Evolutionary conservation across 805 yeast genomes (phyloP), one percentile per base, ranked within the genome.

Genomic region (Maudiozyma bulderi): DNA sequence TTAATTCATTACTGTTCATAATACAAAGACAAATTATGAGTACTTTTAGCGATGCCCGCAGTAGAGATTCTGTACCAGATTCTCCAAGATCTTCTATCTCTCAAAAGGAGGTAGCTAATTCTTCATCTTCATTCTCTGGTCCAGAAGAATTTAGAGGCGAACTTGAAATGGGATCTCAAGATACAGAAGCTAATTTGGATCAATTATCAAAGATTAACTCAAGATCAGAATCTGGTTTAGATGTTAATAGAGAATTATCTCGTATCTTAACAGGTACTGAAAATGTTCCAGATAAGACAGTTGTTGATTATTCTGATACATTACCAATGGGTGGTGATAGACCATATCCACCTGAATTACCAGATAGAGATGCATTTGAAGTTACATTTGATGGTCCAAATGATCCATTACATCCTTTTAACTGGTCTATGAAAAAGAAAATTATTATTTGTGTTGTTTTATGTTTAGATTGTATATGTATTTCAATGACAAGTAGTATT

Each of bases 401-500:
- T 44, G 96, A 89, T 61, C 95, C 95, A 1, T 50, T 67, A 8
- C 87, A 82, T 62, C 95, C 96, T 0, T 82, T 81, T 60, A 88
- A 89, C 61, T 87, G 90, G 91, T 63, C 83, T 0, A 11, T 69
- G 39, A 57, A 48, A 40, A 72, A 67, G 50, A 84, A 81, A 58
- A n/a, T 72, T 1, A 43, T 62, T 8, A 65, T 72, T n/a, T 73
- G 81, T 60, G 40, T 61, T 0, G 56, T 71, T 8, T 65, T 81
- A 42, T 81, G 81, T n/a, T 60, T 67, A 15, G 50, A 55, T 49
- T 78, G 86, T 33, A 64, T 77, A 44, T 59, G 69, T 39, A 73
- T 81, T 26, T 74, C 91, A 1, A 80, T 84, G 76, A 95, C 93
- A 33, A 86, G 95, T 3, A 84, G 95, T n/a, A 74, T 86, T 60